These are phyloP conservation scores for Colletotrichum cuscutae DNA, from an alignment of 2,329 filamentous ascomycete species.

Conservation along the genomic window DNA sequence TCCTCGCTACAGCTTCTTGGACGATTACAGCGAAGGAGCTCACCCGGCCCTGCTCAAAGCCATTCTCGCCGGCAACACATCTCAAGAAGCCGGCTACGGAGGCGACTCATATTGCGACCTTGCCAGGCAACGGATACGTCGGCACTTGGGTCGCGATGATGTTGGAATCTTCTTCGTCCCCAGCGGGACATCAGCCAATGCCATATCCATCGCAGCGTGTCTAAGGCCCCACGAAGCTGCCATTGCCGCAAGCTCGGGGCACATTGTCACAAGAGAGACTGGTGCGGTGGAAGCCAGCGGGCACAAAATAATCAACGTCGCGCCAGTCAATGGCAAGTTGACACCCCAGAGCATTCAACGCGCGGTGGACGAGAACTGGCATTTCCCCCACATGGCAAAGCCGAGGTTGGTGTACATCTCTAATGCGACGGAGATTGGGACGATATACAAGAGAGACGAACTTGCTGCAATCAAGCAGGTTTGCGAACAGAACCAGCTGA, in stretches of 20 bases:
- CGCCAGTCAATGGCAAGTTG: slow-evolving; percentile 57
- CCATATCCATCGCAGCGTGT: slow-evolving; percentile 62
- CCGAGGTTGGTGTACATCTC: slow-evolving; percentile 63
- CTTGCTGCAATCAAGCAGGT: slow-evolving; percentile 52
- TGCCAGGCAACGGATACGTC: slow-evolving; percentile 51
- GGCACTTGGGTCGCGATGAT: slow-evolving; percentile 43
- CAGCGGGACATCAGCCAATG: slow-evolving; percentile 61
- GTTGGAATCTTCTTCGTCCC: slow-evolving; percentile 62
- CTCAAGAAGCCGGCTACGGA: slow-evolving; percentile 59
- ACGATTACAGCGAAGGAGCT: slow-evolving; percentile 63
- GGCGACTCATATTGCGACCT: slow-evolving; percentile 54
- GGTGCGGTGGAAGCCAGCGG: slow-evolving; percentile 62
- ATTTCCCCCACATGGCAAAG: slow-evolving; percentile 63
- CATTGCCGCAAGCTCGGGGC: slow-evolving; percentile 59
- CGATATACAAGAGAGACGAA: slow-evolving; percentile 56
- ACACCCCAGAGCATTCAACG: slow-evolving; percentile 53
- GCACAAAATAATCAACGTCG: slow-evolving; percentile 62
- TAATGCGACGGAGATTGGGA: slow-evolving; percentile 62
- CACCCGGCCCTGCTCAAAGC: slow-evolving; percentile 60
- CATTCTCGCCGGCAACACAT: slow-evolving; percentile 53
- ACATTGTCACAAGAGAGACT: slow-evolving; percentile 60
- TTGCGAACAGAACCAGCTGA: slow-evolving; percentile 52
- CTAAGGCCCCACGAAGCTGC: slow-evolving; percentile 61
- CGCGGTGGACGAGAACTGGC: slow-evolving; percentile 58
- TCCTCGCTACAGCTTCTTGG: slow-evolving; percentile 55